phyloP scores from a whole-genome alignment of 495 filamentous ascomycete species.

The Penicillium samsonianum region DNA sequence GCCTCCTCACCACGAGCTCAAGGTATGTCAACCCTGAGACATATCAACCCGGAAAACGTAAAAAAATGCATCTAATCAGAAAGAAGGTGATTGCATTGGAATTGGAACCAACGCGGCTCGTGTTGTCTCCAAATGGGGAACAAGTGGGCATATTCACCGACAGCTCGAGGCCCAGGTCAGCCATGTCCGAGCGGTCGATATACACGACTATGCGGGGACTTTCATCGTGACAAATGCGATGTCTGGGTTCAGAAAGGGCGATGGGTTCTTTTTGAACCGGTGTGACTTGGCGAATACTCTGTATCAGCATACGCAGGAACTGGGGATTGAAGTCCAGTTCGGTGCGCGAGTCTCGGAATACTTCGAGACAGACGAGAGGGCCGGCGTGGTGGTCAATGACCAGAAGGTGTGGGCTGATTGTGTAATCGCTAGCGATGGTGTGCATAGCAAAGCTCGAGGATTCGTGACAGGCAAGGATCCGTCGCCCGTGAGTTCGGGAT shows the following conservation, averaged over 20 bases:
- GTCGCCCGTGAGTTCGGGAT: not conserved
- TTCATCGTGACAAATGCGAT: slow-evolving; percentile 1
- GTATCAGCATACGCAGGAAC: slow-evolving; percentile 42
- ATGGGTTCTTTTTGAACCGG: slow-evolving; percentile 1
- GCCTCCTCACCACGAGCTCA: slow-evolving; percentile 4
- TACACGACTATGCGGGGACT: not conserved
- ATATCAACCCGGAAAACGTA: not conserved
- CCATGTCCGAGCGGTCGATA: slow-evolving; percentile 1
- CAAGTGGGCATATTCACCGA: not conserved
- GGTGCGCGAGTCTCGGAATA: slow-evolving; percentile 11
- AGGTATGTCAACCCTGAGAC: not conserved
- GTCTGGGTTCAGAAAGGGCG: not conserved
- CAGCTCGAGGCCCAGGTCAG: slow-evolving; percentile 2
- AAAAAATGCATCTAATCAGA: not conserved
- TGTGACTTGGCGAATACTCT: slow-evolving; percentile 9
- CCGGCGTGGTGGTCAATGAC: slow-evolving; percentile 15
- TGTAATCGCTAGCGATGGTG: slow-evolving; percentile 47
- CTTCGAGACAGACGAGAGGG: slow-evolving; percentile 16
- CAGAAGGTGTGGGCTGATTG: slow-evolving; percentile 13
- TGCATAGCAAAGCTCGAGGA: slow-evolving; percentile 23
- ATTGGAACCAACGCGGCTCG: slow-evolving; percentile 1
- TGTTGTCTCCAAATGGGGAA: slow-evolving; percentile 1
- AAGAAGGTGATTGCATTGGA: slow-evolving; percentile 1
- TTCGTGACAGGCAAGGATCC: slow-evolving; percentile 34
- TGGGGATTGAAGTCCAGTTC: slow-evolving; percentile 17